Conservation (phyloP, 2,329 filamentous ascomycete genomes). For the Huntiella bhutanensis region DNA sequence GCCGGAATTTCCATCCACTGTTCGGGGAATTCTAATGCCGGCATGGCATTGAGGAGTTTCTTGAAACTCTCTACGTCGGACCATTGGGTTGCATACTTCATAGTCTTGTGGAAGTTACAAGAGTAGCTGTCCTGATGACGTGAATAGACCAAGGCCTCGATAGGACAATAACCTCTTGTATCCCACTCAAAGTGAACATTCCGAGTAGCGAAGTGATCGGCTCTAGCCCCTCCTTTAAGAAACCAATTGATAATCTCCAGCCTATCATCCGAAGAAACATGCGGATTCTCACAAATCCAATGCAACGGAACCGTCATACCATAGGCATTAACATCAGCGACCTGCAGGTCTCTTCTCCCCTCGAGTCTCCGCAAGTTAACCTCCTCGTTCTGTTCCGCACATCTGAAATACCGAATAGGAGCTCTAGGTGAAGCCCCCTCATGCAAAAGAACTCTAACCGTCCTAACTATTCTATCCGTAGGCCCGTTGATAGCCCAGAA, state of each 20-base stretch:
- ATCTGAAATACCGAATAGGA: neutral
- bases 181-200: neutral
- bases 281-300: neutral
- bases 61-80: neutral
- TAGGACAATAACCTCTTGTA: neutral
- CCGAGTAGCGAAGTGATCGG: neutral
- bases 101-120: neutral
- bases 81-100: neutral
- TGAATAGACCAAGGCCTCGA: neutral
- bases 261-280: neutral
- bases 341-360: neutral
- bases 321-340: neutral
- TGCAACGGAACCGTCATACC: neutral
- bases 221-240: neutral
- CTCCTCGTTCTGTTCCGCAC: neutral
- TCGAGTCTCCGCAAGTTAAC: too few relatives aligned
- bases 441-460: neutral
- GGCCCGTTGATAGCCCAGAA: neutral
- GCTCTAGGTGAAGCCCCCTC: too few relatives aligned
- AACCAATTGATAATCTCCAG: neutral
- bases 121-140: neutral
- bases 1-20: too few relatives aligned
- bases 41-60: neutral
- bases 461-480: neutral
- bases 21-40: neutral